A percentile compares a stretch with the other conserved stretches of the same genome.
These are phyloP conservation scores for Lignosus rhinocerotis DNA, from an alignment of 1,284 basidiomycete species.

Conservation along the genomic window DNA sequence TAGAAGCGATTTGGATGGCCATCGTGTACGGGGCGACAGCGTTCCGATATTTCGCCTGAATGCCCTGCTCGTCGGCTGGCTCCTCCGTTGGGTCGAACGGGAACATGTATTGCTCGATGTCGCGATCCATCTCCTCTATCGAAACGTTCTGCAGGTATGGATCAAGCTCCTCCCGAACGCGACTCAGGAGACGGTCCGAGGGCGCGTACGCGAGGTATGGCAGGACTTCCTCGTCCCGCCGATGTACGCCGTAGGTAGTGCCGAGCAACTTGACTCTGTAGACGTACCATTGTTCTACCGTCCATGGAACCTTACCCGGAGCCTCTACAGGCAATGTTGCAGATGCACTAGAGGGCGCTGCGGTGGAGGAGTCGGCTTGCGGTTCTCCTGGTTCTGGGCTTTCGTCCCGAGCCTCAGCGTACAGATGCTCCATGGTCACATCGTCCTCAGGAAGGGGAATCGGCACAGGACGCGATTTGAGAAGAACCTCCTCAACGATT, in stretches of 20 bases:
- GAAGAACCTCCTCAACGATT: conserved; percentile 57
- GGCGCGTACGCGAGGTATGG: conserved; percentile 71
- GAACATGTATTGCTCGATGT: conserved; percentile 40
- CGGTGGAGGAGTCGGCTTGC: background rate
- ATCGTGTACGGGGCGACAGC: conserved; percentile 63
- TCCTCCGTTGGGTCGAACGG: conserved; percentile 50
- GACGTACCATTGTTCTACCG: conserved; percentile 50
- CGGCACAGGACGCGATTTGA: conserved; percentile 41
- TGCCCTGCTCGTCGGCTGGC: conserved; percentile 11
- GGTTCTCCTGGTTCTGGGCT: background rate
- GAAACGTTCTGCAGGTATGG: conserved; percentile 33
- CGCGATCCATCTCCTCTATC: conserved; percentile 43
- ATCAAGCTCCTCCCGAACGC: conserved; percentile 40
- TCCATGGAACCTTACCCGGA: conserved; percentile 46
- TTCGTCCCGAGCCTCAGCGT: conserved; percentile 14
- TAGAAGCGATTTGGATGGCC: conserved; percentile 66
- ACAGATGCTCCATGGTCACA: conserved; percentile 8
- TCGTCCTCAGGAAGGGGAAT: conserved; percentile 5
- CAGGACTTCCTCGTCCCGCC: conserved; percentile 56
- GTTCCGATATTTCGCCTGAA: conserved; percentile 35
- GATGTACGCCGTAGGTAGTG: conserved; percentile 45
- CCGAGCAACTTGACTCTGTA: conserved; percentile 70
- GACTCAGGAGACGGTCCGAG: conserved; percentile 47
- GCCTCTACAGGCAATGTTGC: conserved; percentile 13
- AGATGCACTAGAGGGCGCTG: conserved; percentile 4